phyloP scores from a whole-genome alignment of 192 early-diverging fungal species.

The Entrophospora sp. region DNA sequence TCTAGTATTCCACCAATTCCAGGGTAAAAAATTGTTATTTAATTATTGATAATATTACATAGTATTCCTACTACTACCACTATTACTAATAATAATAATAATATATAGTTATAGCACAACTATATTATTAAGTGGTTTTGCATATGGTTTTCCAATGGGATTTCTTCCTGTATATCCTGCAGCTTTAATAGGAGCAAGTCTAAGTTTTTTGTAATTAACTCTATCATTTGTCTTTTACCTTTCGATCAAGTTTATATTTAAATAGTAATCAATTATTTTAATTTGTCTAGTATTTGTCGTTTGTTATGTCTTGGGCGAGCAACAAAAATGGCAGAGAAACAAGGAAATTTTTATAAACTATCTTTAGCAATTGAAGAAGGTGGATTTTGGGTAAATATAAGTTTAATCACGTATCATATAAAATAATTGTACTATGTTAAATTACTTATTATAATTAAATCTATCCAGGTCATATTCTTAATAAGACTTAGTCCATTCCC shows the following conservation, averaged over 20 bases:
- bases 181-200: not conserved
- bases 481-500: constrained; percentile 6
- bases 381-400: constrained; percentile 4
- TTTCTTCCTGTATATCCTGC: constrained; percentile 20
- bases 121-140: constrained; percentile 12
- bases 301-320: not conserved
- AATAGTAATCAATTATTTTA: not conserved
- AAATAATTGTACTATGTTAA: not conserved
- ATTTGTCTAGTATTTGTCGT: not conserved
- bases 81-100: not conserved
- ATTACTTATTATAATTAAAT: not conserved
- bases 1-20: constrained; percentile 8
- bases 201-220: not conserved
- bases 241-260: not conserved
- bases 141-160: constrained; percentile 23
- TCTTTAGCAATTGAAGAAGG: not conserved
- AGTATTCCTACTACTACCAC: not conserved
- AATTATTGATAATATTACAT: not conserved
- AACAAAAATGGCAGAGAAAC: not conserved
- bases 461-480: constrained; percentile 1
- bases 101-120: constrained; percentile 15
- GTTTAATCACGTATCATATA: not conserved
- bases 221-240: not conserved
- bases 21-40: not conserved
- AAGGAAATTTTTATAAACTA: not conserved